Conservation (phyloP, 73 alveolate genomes). For the Paramecium pentaurelia region DNA sequence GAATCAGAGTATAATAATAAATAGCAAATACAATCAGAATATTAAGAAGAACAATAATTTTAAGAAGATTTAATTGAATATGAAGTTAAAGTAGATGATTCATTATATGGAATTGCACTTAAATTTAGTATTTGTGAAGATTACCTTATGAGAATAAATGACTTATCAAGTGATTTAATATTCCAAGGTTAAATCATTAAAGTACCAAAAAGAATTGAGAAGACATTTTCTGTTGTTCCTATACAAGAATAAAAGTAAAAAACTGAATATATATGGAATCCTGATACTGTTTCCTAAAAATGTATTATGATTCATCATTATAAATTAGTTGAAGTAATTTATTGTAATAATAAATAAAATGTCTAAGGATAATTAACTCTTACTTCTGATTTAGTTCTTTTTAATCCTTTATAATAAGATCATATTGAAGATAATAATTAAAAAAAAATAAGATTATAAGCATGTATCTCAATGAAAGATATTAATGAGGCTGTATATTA, state of each 20-base stretch:
- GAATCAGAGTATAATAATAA: not conserved
- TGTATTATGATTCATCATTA: not conserved
- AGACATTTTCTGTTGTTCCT: not conserved
- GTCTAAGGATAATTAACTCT: not conserved
- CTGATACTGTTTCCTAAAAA: not conserved
- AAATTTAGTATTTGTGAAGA: not conserved
- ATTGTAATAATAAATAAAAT: not conserved
- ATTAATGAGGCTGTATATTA: slow-evolving; percentile 42
- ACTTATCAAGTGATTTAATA: not conserved
- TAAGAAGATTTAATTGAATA: not conserved
- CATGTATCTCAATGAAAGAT: slow-evolving; percentile 37
- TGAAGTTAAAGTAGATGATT: not conserved
- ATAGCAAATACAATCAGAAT: not conserved
- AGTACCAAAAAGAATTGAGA: not conserved
- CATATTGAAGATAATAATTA: not conserved
- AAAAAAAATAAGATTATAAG: not conserved
- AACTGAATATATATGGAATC: not conserved
- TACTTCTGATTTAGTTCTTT: not conserved
- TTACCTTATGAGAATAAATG: not conserved
- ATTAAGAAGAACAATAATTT: not conserved
- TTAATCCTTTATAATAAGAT: slow-evolving; percentile 4
- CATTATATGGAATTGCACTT: slow-evolving; percentile 20
- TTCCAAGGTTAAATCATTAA: not conserved
- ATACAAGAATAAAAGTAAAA: not conserved
- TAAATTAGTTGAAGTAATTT: not conserved